Base-by-base conservation (phyloP, 1,284 basidiomycete species). In the Psilocybe mexicana region DNA sequence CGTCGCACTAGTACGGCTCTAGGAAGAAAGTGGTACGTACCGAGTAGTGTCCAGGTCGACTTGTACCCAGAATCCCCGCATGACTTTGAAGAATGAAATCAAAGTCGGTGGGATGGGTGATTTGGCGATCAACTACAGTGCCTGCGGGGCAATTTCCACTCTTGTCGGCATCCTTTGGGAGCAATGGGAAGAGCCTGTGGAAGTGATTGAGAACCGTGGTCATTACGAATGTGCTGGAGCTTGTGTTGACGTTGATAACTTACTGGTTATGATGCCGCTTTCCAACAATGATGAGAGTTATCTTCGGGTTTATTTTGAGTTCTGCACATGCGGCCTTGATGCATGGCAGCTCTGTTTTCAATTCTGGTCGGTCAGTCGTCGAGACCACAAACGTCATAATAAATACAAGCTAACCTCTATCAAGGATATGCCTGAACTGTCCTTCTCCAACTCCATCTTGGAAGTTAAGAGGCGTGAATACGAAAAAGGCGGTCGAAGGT, bases 371-470 rank as follows among this genome's bases (percentile, higher is more conserved):
- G 67, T 90, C 87, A 14, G 14, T 12, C 14, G 84, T 62, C 7
- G 48, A 36, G 12, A 8, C 23, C 47, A 12, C 61, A 40, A 52
- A 30, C 54, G 36, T 47, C 38, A 30, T 6, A 38, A 26, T 23
- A 23, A 26, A 43, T 4, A 26, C 30, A 35, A 45, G 49, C 64
- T 18, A 53, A 85, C 86, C 86, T 63, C 74, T 64, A 0, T 87
- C 82, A 3, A 90, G 69, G 2, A 92, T 89, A 49, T 87, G 79
- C 59, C 79, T 74, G 67, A 92, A 92, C 61, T 92, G 88, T 6
- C 90, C 90, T 70, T 92, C 90, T 6, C 87, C 90, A 26, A 92
- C 90, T 64, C 90, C 90, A 66, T 92, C 89, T 88, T 59, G 10
- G 35, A 26, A 7, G 7, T n/a, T n/a, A 12, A 5, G 18, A 18